Conservation (phyloP, 768 basidiomycete genomes). For the Royoungia palumana region DNA sequence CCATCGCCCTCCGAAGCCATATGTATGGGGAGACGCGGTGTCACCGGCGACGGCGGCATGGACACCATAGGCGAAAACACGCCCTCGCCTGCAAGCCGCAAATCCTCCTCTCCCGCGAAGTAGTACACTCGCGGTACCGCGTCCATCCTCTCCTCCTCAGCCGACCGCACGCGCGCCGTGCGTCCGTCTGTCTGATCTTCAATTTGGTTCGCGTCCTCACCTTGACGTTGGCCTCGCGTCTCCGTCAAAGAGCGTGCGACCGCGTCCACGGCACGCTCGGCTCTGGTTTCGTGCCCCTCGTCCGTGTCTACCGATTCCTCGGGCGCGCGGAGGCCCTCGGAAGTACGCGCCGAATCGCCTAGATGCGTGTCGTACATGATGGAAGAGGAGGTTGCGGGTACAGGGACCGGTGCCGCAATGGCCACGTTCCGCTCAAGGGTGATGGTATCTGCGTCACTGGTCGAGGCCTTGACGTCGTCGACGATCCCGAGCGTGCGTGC, state of each 20-base stretch:
- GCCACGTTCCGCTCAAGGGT: neutral
- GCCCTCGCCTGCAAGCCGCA: slow-evolving; percentile 65
- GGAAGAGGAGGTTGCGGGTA: neutral
- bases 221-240: neutral
- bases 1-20: slow-evolving; percentile 9
- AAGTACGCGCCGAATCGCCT: neutral
- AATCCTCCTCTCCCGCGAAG: slow-evolving; percentile 48
- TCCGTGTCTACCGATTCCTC: slow-evolving; percentile 8
- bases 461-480: slow-evolving; percentile 71
- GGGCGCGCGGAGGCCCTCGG: slow-evolving; percentile 11
- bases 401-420: neutral
- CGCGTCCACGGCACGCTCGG: neutral
- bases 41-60: slow-evolving; percentile 60
- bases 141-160: neutral
- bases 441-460: slow-evolving; percentile 44
- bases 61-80: slow-evolving; percentile 72
- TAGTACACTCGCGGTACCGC: slow-evolving; percentile 43
- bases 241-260: too few relatives aligned
- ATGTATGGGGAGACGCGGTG: slow-evolving; percentile 36
- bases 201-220: too few relatives aligned
- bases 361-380: neutral
- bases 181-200: too few relatives aligned
- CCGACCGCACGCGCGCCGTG: too few relatives aligned
- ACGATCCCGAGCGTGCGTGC: slow-evolving; percentile 78
- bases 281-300: neutral